A percentile compares a stretch with the other conserved stretches of the same genome.
These are phyloP conservation scores for Aspergillus cristatus DNA, from an alignment of 495 filamentous ascomycete species.

Conservation along the genomic window DNA sequence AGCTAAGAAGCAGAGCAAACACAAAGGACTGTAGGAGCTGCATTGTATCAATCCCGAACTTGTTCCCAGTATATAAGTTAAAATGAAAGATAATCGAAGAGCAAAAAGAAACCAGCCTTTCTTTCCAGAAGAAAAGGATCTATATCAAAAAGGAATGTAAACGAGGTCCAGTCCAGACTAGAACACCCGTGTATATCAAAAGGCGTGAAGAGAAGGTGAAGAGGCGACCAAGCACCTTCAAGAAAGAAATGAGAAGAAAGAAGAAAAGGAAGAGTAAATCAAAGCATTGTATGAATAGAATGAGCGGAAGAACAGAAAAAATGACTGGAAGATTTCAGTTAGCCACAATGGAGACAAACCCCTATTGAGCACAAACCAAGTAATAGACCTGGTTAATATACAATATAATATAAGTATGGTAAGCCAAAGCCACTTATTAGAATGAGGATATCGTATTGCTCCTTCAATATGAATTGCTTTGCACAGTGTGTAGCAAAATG, in stretches of 20 bases:
- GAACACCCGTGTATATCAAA: conserved; percentile 5
- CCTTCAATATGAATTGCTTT: too few species aligned
- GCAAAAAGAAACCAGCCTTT: conserved; percentile 9
- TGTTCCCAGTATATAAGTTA: too few species aligned
- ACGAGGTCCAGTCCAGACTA: conserved; percentile 1
- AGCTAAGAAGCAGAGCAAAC: conserved; percentile 23
- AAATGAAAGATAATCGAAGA: background rate
- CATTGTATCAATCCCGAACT: conserved; percentile 15
- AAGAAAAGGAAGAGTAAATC: conserved; percentile 2
- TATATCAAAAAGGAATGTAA: conserved; percentile 2
- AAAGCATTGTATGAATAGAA: background rate
- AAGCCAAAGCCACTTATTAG: too few species aligned
- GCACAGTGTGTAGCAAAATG: too few species aligned
- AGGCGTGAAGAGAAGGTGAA: conserved; percentile 6
- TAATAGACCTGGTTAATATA: too few species aligned
- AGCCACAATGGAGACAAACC: background rate
- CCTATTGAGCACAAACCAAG: too few species aligned
- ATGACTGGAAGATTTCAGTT: background rate
- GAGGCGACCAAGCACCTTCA: conserved; percentile 12
- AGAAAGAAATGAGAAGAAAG: conserved; percentile 1
- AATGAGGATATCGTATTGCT: too few species aligned
- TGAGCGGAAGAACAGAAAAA: background rate
- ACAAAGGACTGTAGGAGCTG: conserved; percentile 21
- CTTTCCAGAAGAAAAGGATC: background rate
- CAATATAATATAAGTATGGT: too few species aligned